phyloP scores from a whole-genome alignment of 1,139 yeast genomes.

The Scheffersomyces cryptocercus region DNA sequence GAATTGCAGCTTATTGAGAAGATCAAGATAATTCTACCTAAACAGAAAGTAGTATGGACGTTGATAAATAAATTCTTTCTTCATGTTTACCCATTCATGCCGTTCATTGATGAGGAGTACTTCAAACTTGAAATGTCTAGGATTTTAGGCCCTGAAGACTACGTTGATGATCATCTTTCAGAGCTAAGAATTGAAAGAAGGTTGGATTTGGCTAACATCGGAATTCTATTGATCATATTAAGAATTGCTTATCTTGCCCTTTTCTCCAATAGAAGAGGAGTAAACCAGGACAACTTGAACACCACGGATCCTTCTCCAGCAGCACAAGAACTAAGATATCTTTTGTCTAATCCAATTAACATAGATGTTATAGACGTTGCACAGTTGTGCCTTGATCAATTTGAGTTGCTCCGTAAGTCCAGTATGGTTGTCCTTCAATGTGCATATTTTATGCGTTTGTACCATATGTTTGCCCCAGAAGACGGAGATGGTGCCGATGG shows the following conservation, averaged over 20 bases:
- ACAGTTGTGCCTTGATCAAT: constrained; percentile 53
- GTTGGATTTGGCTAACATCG: constrained; percentile 49
- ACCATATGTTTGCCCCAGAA: constrained; percentile 49
- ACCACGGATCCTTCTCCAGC: constrained; percentile 21
- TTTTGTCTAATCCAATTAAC: constrained; percentile 50
- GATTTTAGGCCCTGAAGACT: constrained; percentile 18
- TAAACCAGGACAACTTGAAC: constrained; percentile 27
- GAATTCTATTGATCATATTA: constrained; percentile 41
- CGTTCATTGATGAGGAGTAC: constrained; percentile 48
- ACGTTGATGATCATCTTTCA: constrained; percentile 9
- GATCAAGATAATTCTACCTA: constrained; percentile 39
- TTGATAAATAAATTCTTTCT: constrained; percentile 38
- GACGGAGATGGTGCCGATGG: constrained; percentile 53
- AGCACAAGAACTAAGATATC: constrained; percentile 38
- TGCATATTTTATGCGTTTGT: constrained; percentile 36
- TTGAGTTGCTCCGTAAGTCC: constrained; percentile 48
- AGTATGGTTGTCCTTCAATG: constrained; percentile 54
- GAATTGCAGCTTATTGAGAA: constrained; percentile 22
- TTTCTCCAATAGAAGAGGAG: constrained; percentile 30
- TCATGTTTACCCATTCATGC: constrained; percentile 49
- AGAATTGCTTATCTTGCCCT: constrained; percentile 42
- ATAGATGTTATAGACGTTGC: constrained; percentile 49
- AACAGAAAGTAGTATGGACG: constrained; percentile 35
- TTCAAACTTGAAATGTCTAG: constrained; percentile 20
- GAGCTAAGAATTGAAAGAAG: constrained; percentile 32